Base-by-base conservation (phyloP, 2,329 filamentous ascomycete genomes). In the Byssoonygena ceratinophila region DNA sequence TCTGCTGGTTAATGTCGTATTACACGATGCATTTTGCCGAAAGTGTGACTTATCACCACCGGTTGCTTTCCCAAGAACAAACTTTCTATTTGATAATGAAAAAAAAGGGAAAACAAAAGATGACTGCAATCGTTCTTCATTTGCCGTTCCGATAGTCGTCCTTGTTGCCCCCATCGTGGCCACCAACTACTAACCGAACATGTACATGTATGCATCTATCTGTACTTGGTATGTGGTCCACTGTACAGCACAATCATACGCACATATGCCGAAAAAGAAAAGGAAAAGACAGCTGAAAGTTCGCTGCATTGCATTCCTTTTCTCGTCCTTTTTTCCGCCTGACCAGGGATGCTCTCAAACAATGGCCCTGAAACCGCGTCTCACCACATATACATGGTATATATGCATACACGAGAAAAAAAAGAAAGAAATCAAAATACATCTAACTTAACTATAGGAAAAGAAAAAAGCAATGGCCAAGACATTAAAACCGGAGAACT, bases 21-120 rank as follows among this genome's bases (percentile, higher is more conserved):
- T 46, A 46, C 43, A 18, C n/a, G 43, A 46, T 46, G 43, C 43
- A 46, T 46, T 32, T 46, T 6, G 16, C 43, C 39, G 39, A 25
- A 32, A 11, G 20, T 46, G 43, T 46, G 43, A 46, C 36, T 7
- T 39, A 18, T 11, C 16, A 20, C 16, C 11, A 39, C 36, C 8
- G n/a, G 8, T n/a, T 4, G 11, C 27, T 31, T 1, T 36, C n/a
- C 8, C 8, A n/a, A 4, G n/a, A n/a, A n/a, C n/a, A n/a, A n/a
- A n/a, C n/a, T 12, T 36, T 36, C 8, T 36, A 12, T 12, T 36
- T n/a, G 14, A 12, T 36, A 4, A 36, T 36, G 32, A 36, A n/a
- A 36, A n/a, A 36, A 36, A n/a, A 36, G 4, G 14, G 32, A 36
- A 36, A n/a, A 36, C n/a, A n/a, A n/a, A n/a, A n/a, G n/a, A n/a